phyloP scores from a whole-genome alignment of 2,329 filamentous ascomycete genomes.

The Hansfordia pulvinata region DNA sequence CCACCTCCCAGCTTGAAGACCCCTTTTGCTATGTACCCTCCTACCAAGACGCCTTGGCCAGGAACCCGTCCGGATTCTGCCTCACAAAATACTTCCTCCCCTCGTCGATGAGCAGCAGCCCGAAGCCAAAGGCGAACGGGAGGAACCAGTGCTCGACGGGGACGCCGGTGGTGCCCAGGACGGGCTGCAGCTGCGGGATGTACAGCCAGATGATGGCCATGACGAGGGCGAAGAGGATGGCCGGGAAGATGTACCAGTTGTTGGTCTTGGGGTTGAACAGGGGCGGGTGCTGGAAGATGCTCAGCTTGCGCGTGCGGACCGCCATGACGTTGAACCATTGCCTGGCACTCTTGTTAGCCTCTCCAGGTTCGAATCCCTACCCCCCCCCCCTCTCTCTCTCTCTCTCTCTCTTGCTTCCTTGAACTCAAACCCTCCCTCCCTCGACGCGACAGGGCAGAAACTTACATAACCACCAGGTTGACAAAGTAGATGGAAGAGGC shows the following conservation, averaged over 20 bases:
- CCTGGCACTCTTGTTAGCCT: conserved; percentile 15
- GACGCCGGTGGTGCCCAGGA: conserved; percentile 46
- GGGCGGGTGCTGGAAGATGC: conserved; percentile 61
- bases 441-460: conserved; percentile 1
- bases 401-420: too few relatives aligned
- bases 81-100: conserved; percentile 48
- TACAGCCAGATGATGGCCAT: conserved; percentile 63
- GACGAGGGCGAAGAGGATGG: conserved; percentile 53
- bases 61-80: conserved; percentile 38
- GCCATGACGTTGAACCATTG: conserved; percentile 67
- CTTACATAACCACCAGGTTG: conserved; percentile 64
- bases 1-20: too few relatives aligned
- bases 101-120: conserved; percentile 52
- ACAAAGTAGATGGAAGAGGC: conserved; percentile 69
- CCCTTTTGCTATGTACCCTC: too few relatives aligned
- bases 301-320: conserved; percentile 49
- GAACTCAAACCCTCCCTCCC: too few relatives aligned
- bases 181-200: conserved; percentile 47
- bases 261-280: conserved; percentile 48
- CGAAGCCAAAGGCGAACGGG: conserved; percentile 56
- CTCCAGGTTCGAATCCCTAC: too few relatives aligned
- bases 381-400: too few relatives aligned
- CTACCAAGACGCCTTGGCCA: conserved; percentile 53
- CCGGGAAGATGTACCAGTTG: conserved; percentile 57
- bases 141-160: conserved; percentile 67